Evolutionary conservation across 495 filamentous ascomycete species (phyloP).

Genomic region (Neurospora sp.): DNA sequence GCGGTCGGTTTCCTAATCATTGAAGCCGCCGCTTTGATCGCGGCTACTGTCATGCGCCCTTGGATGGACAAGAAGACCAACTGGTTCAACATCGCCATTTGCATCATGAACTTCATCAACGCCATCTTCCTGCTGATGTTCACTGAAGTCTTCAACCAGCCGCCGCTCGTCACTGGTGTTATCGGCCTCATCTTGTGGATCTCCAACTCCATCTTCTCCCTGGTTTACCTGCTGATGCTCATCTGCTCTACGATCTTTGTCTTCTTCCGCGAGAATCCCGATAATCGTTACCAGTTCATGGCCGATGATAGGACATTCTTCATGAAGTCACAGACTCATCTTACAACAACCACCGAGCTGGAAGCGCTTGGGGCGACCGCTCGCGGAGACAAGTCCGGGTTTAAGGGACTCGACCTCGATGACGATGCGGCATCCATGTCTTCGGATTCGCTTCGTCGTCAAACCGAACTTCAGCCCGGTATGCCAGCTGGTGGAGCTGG

Average conservation of each 20-base stretch:
- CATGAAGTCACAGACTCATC: slow-evolving; percentile 90
- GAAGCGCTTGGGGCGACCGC: slow-evolving; percentile 92
- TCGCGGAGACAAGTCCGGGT: slow-evolving; percentile 74
- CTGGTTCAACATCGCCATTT: slow-evolving; percentile 91
- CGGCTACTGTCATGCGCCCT: slow-evolving; percentile 69
- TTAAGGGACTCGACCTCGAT: slow-evolving; percentile 57
- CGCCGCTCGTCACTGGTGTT: slow-evolving; percentile 81
- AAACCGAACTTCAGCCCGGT: slow-evolving; percentile 5
- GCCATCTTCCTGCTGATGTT: slow-evolving; percentile 77
- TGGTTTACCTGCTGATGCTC: slow-evolving; percentile 79
- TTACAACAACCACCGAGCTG: slow-evolving; percentile 75
- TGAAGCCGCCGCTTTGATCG: slow-evolving; percentile 73
- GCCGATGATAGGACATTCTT: slow-evolving; percentile 91
- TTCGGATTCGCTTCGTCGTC: slow-evolving; percentile 28
- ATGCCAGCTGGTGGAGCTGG: background rate
- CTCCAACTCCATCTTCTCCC: slow-evolving; percentile 75
- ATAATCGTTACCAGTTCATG: slow-evolving; percentile 94
- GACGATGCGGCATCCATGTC: slow-evolving; percentile 66
- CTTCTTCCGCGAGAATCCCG: slow-evolving; percentile 88
- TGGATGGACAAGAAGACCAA: slow-evolving; percentile 99
- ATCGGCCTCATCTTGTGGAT: slow-evolving; percentile 96
- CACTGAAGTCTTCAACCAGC: slow-evolving; percentile 76
- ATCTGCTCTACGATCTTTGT: slow-evolving; percentile 75
- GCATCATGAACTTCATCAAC: slow-evolving; percentile 82
- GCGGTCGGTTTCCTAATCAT: slow-evolving; percentile 78